Percentiles rank a stretch among this genome's conserved stretches.
phyloP scores from a whole-genome alignment of 129 eudicot genomes.

The Artemisia argyi region DNA sequence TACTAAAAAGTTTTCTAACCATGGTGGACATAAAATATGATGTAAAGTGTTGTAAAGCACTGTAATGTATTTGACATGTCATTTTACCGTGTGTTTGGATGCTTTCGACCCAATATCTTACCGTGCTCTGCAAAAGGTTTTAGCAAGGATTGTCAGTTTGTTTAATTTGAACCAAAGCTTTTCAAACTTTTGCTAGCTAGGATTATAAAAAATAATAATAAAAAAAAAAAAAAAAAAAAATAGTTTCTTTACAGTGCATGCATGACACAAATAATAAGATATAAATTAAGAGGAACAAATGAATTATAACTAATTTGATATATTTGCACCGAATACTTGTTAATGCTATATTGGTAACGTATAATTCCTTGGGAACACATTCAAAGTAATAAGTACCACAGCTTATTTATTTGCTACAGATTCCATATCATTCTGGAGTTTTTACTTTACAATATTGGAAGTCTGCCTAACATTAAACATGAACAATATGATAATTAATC shows the following conservation, averaged over 20 bases:
- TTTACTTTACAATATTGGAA: neutral
- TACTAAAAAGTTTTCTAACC: neutral
- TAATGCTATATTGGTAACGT: too few species aligned
- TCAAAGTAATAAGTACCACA: too few species aligned
- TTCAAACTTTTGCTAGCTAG: too few species aligned
- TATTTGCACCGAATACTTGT: too few species aligned
- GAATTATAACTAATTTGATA: neutral
- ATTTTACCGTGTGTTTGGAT: neutral
- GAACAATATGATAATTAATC: neutral
- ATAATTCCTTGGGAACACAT: too few species aligned
- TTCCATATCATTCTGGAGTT: neutral
- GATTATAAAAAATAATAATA: too few species aligned
- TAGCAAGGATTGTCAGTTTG: neutral
- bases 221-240: too few species aligned
- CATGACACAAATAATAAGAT: neutral
- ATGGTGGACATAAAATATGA: neutral
- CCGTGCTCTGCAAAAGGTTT: neutral
- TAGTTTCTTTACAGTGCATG: neutral
- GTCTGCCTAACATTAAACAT: slow-evolving; percentile 9
- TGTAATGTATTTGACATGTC: neutral
- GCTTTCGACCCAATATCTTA: too few species aligned
- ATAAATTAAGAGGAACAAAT: neutral
- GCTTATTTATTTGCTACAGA: neutral
- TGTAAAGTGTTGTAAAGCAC: neutral
- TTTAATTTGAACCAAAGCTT: too few species aligned